Evolutionary conservation across 2,329 filamentous ascomycete species (phyloP).

Genomic region (Xylariaceae sp.): DNA sequence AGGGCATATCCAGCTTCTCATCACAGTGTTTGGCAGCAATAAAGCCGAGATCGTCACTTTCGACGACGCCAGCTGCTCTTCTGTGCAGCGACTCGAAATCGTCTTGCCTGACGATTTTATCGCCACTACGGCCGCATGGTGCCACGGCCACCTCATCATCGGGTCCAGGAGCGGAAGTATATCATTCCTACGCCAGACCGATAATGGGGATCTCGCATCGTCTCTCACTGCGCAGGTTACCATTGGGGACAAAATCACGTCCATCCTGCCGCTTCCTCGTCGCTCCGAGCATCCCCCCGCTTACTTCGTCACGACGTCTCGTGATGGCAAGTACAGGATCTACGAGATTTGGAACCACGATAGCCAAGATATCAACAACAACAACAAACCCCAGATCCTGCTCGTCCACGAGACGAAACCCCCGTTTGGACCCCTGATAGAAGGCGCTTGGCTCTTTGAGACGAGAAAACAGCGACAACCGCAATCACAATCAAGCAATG

Average conservation of each 20-base stretch:
- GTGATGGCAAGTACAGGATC: constrained; percentile 71
- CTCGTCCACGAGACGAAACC: constrained; percentile 64
- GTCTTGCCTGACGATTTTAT: constrained; percentile 45
- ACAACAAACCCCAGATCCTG: constrained; percentile 28
- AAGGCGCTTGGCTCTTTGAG: constrained; percentile 58
- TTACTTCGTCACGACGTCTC: constrained; percentile 64
- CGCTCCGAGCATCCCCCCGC: constrained; percentile 18
- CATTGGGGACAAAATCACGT: constrained; percentile 62
- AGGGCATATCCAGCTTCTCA: constrained; percentile 32
- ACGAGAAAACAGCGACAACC: no score
- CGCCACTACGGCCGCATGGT: constrained; percentile 41
- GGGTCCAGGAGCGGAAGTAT: constrained; percentile 51
- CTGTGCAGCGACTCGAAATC: constrained; percentile 29
- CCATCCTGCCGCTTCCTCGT: constrained; percentile 46
- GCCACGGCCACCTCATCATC: constrained; percentile 41
- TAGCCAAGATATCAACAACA: constrained; percentile 14
- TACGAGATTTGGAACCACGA: constrained; percentile 38
- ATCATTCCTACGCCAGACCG: constrained; percentile 29
- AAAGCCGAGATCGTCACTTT: constrained; percentile 40
- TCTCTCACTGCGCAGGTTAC: constrained; percentile 35
- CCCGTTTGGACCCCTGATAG: constrained; percentile 70
- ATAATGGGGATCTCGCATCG: constrained; percentile 25
- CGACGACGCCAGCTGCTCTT: constrained; percentile 26
- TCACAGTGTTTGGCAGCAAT: constrained; percentile 42
- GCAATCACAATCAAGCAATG: no score